Evolutionary conservation across 257 asterid species (phyloP), one percentile per base, ranked within the genome.

Genomic region (Pogostemon cablin): DNA sequence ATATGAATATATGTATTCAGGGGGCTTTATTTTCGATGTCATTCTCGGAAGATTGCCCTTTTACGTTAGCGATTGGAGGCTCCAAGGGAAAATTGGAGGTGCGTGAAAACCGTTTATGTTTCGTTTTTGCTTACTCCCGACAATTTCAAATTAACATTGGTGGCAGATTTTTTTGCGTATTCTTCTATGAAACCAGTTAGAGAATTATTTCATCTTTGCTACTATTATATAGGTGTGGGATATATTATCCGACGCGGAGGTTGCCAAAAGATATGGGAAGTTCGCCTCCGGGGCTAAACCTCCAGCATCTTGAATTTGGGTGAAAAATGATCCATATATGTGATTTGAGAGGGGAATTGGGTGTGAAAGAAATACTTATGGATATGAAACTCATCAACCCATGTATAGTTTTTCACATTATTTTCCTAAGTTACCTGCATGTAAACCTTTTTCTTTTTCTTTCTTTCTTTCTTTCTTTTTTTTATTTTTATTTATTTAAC

Each of bases 11-110:
- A 71, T 64, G 53, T 71, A 80, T 42, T 67, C 83, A 93, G 98
- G 98, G 98, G 54, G 97, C 95, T 55, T 83, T 90, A 52, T 90
- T 93, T 77, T 82, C 95, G 54, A 82, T 93, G 65, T 81, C 93
- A 57, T 93, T 88, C 82, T 88, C 97, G 3, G 92, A 80, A 25
- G 96, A 93, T 75, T 69, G 82, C 72, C 95, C 95, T 65, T 84
- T 81, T 71, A 67, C 81, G 15, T 84, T 90, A 50, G 98, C 96
- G 37, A 70, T 90, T 3, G 97, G 97, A 78, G 98, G 98, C 60
- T 84, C 98, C 46, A 88, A 84, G 67, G 97, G 97, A 63, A 90
- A 86, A 71, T 74, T 90, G 78, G 78, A 88, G 87, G 98, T 90
- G 60, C 46, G 81, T 75, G 52, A 11, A 62, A 48, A 9, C 40